phyloP scores from a whole-genome alignment of 768 basidiomycete genomes.

The Naematelia encephala region DNA sequence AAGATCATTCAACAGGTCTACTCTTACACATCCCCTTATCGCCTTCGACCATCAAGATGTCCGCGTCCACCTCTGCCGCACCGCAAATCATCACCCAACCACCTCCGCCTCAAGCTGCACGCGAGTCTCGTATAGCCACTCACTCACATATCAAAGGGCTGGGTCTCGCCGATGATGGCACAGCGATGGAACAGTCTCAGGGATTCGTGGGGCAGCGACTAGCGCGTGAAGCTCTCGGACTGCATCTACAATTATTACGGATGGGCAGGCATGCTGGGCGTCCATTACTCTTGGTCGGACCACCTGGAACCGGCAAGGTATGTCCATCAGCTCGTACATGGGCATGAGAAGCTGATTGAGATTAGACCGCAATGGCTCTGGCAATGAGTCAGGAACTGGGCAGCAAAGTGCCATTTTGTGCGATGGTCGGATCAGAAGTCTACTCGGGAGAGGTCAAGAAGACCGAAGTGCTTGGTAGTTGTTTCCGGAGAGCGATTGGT shows the following conservation, averaged over 20 bases:
- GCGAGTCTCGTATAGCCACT: conserved; percentile 52
- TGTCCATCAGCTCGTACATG: conserved; percentile 9
- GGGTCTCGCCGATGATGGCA: conserved; percentile 79
- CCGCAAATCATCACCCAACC: conserved; percentile 43
- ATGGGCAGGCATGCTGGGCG: conserved; percentile 63
- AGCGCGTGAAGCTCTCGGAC: conserved; percentile 65
- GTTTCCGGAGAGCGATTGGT: conserved; percentile 94
- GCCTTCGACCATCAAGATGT: not conserved
- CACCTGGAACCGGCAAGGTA: conserved; percentile 89
- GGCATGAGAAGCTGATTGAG: not conserved
- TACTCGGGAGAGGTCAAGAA: conserved; percentile 98
- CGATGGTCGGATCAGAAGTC: conserved; percentile 97
- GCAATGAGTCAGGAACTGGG: conserved; percentile 94
- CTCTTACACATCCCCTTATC: too few relatives aligned
- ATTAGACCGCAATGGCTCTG: conserved; percentile 83
- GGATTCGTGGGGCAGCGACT: conserved; percentile 88
- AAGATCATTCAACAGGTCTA: too few relatives aligned
- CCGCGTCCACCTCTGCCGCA: conserved; percentile 19
- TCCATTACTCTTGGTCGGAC: conserved; percentile 85
- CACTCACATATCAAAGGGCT: conserved; percentile 98
- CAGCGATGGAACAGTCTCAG: conserved; percentile 65
- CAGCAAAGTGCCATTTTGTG: conserved; percentile 92
- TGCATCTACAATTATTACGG: conserved; percentile 46
- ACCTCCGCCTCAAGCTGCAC: conserved; percentile 38
- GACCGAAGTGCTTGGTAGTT: conserved; percentile 93